Evolutionary conservation across 2,329 filamentous ascomycete genomes (phyloP).

Genomic region (Gaeumannomyces sp.): DNA sequence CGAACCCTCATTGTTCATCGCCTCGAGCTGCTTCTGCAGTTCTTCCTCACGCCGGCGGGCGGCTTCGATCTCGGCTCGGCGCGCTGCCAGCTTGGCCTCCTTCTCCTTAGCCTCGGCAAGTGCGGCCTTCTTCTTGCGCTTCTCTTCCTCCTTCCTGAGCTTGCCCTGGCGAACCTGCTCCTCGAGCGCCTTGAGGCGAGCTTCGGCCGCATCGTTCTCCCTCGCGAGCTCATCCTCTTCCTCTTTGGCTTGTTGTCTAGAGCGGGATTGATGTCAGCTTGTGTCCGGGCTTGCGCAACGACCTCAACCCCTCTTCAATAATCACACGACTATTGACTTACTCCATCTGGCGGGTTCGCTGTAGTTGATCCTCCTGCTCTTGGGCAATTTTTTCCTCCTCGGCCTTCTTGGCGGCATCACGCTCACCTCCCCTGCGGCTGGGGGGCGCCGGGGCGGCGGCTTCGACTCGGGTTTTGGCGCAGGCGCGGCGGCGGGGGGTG

Average conservation of each 20-base stretch:
- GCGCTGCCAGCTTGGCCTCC: slow-evolving; percentile 74
- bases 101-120: slow-evolving; percentile 82
- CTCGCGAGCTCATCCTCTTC: slow-evolving; percentile 76
- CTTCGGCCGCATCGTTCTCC: slow-evolving; percentile 74
- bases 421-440: slow-evolving; percentile 59
- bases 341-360: slow-evolving; percentile 72
- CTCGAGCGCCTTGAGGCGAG: slow-evolving; percentile 81
- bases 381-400: slow-evolving; percentile 59
- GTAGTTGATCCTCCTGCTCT: slow-evolving; percentile 71
- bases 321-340: slow-evolving; percentile 47
- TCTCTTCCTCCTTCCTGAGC: slow-evolving; percentile 93
- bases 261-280: slow-evolving; percentile 16
- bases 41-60: slow-evolving; percentile 86
- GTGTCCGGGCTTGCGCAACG: slow-evolving; percentile 15
- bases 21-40: slow-evolving; percentile 78
- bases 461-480: slow-evolving; percentile 43
- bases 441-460: slow-evolving; percentile 69
- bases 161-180: slow-evolving; percentile 92
- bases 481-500: slow-evolving; percentile 48
- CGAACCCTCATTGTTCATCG: slow-evolving; percentile 64
- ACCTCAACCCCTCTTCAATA: neutral
- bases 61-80: slow-evolving; percentile 86
- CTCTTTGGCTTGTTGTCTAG: slow-evolving; percentile 59
- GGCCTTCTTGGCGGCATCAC: slow-evolving; percentile 47
- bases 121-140: slow-evolving; percentile 83